A percentile compares a stretch with the other conserved stretches of the same genome.
phyloP scores from a whole-genome alignment of 2,329 filamentous ascomycete species.

The Xylariomycetidae sp. region DNA sequence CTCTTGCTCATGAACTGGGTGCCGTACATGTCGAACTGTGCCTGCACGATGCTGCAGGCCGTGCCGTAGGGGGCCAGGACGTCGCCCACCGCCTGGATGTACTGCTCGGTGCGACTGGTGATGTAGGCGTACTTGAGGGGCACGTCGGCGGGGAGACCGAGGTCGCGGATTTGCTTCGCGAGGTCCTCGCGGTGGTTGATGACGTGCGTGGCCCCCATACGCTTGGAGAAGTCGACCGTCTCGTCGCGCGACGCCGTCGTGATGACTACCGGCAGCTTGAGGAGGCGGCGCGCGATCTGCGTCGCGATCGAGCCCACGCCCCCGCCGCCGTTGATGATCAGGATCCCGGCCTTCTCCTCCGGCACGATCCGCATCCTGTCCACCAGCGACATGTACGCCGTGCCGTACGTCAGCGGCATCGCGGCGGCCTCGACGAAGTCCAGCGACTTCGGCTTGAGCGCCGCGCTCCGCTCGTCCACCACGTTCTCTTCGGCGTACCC shows the following conservation, averaged over 20 bases:
- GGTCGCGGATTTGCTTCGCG: slow-evolving; percentile 28
- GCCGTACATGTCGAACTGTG: slow-evolving; percentile 36
- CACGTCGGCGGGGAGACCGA: slow-evolving; percentile 25
- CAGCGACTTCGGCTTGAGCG: slow-evolving; percentile 32
- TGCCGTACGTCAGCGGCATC: slow-evolving; percentile 38
- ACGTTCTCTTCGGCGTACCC: slow-evolving; percentile 35
- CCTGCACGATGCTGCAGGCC: slow-evolving; percentile 39
- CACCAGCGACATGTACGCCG: slow-evolving; percentile 36
- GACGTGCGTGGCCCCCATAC: slow-evolving; percentile 37
- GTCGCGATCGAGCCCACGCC: slow-evolving; percentile 37
- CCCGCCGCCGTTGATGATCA: slow-evolving; percentile 41
- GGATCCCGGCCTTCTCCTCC: slow-evolving; percentile 29
- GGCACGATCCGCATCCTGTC: slow-evolving; percentile 28
- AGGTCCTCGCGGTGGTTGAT: slow-evolving; percentile 36
- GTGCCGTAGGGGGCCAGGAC: slow-evolving; percentile 38
- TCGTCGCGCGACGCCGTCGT: slow-evolving; percentile 36
- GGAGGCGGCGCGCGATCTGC: slow-evolving; percentile 34
- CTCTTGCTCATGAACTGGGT: slow-evolving; percentile 40
- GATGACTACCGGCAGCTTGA: slow-evolving; percentile 35
- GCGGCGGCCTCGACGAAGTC: slow-evolving; percentile 34
- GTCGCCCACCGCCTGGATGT: slow-evolving; percentile 30
- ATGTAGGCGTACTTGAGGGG: slow-evolving; percentile 38
- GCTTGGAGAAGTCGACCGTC: slow-evolving; percentile 30
- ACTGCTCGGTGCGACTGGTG: slow-evolving; percentile 34
- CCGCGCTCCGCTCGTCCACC: slow-evolving; percentile 33